These are phyloP conservation scores for Plasmodium cynomolgi DNA, from an alignment of 169 alveolate genomes.

Conservation along the genomic window DNA sequence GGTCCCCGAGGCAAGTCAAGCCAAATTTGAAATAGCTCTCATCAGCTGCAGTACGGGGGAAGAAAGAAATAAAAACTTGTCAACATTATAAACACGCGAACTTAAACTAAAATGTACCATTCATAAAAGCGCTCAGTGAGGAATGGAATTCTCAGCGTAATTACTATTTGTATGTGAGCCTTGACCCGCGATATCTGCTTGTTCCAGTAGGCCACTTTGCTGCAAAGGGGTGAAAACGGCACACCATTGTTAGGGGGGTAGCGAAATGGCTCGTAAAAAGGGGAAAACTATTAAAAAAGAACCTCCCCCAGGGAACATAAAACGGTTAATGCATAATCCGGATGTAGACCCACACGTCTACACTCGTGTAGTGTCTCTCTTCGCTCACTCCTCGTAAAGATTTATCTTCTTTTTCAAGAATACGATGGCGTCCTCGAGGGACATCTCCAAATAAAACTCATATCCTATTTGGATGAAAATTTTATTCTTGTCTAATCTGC, in stretches of 20 bases:
- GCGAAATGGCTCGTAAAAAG: not conserved
- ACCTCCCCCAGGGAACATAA: not conserved
- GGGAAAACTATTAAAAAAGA: not conserved
- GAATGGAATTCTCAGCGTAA: not conserved
- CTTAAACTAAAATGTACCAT: not conserved
- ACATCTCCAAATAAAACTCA: constrained; percentile 81
- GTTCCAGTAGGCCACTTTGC: constrained; percentile 72
- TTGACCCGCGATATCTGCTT: constrained; percentile 50
- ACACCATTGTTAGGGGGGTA: not conserved
- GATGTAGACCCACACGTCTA: not conserved
- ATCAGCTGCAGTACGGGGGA: constrained; percentile 33
- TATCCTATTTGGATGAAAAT: constrained; percentile 80
- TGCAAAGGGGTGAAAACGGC: constrained; percentile 5
- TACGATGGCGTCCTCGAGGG: constrained; percentile 77
- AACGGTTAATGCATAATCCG: not conserved
- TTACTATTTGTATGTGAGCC: constrained; percentile 76
- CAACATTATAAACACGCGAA: not conserved
- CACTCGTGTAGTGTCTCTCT: not conserved
- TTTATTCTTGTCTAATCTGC: constrained; percentile 53
- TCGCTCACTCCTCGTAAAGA: constrained; percentile 73
- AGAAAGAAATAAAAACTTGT: constrained; percentile 13
- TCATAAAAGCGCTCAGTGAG: not conserved
- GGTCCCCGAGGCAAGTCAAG: not conserved
- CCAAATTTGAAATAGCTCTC: constrained; percentile 68
- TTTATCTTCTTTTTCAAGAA: constrained; percentile 69